phyloP scores from a whole-genome alignment of 2,329 filamentous ascomycete genomes.

The Gliomastix tumulicola region DNA sequence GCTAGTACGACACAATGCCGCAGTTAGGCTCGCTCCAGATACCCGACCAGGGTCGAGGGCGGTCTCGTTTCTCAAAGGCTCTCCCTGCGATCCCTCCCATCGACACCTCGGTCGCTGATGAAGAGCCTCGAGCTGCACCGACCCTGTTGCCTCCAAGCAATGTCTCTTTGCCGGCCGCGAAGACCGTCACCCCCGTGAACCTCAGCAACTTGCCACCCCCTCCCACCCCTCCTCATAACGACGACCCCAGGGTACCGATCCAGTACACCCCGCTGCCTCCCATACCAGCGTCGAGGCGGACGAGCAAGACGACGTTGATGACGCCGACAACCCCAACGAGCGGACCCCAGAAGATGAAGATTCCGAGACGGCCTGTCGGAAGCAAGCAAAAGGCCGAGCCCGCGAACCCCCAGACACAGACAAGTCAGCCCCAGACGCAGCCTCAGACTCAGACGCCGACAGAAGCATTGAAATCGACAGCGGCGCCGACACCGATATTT shows the following conservation, averaged over 20 bases:
- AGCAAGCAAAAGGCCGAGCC: not conserved
- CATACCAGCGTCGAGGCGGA: conserved; percentile 8
- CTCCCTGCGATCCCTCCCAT: conserved; percentile 39
- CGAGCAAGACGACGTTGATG: conserved; percentile 3
- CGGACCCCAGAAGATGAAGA: conserved; percentile 3
- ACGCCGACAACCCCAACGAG: not conserved
- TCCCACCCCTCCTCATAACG: conserved; percentile 13
- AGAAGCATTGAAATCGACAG: too few relatives aligned
- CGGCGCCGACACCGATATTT: too few relatives aligned
- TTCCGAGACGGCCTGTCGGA: conserved; percentile 5
- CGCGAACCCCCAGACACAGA: too few relatives aligned
- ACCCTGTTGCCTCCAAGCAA: too few relatives aligned
- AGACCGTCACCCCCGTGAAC: not conserved
- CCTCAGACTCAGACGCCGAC: too few relatives aligned
- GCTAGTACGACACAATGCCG: conserved; percentile 1
- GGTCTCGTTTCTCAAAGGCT: conserved; percentile 53
- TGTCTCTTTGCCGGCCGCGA: too few relatives aligned
- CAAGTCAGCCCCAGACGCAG: too few relatives aligned
- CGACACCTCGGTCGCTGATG: too few relatives aligned
- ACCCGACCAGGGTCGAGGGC: conserved; percentile 20
- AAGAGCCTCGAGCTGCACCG: too few relatives aligned
- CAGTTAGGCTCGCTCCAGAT: conserved; percentile 1
- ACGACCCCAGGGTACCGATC: conserved; percentile 3
- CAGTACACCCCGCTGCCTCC: conserved; percentile 7
- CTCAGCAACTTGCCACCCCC: conserved; percentile 12